Percentiles rank a stretch among this genome's conserved stretches.
phyloP scores from a whole-genome alignment of 306 rosid species.

The Medicago ruthenica region DNA sequence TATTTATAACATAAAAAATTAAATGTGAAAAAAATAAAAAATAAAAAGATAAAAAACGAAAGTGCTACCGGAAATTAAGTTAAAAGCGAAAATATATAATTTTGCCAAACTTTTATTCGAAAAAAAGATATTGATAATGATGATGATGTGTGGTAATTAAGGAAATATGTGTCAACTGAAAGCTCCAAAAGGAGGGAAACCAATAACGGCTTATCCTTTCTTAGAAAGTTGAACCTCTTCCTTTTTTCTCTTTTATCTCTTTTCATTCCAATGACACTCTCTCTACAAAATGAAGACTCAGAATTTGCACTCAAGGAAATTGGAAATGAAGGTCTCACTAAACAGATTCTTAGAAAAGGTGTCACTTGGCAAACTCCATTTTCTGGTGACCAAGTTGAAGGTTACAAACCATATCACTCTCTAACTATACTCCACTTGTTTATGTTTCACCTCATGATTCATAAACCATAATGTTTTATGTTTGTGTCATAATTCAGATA shows the following conservation, averaged over 20 bases:
- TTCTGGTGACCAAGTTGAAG: constrained; percentile 68
- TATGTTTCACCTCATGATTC: background rate
- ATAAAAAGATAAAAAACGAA: too few relatives aligned
- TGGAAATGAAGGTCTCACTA: constrained; percentile 66
- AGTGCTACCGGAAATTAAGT: too few relatives aligned
- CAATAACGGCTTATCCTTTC: constrained; percentile 68
- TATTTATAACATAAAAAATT: too few relatives aligned
- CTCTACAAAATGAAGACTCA: constrained; percentile 36
- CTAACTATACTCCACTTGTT: background rate
- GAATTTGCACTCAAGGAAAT: constrained; percentile 39
- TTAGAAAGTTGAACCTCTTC: constrained; percentile 15
- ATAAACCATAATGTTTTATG: background rate
- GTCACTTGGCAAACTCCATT: constrained; percentile 69
- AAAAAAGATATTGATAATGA: too few relatives aligned
- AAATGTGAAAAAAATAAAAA: too few relatives aligned
- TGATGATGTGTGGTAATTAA: too few relatives aligned
- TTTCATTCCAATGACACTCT: constrained; percentile 49
- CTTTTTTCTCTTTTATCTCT: background rate
- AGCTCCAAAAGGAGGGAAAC: constrained; percentile 61
- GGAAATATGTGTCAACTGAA: constrained; percentile 30
- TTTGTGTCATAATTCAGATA: too few relatives aligned
- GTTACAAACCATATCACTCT: constrained; percentile 27
- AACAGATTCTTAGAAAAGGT: constrained; percentile 58
- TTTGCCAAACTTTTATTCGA: too few relatives aligned
- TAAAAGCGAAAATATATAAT: too few relatives aligned